Conservation (phyloP, 768 basidiomycete genomes). For the Gloeophyllum trabeum region DNA sequence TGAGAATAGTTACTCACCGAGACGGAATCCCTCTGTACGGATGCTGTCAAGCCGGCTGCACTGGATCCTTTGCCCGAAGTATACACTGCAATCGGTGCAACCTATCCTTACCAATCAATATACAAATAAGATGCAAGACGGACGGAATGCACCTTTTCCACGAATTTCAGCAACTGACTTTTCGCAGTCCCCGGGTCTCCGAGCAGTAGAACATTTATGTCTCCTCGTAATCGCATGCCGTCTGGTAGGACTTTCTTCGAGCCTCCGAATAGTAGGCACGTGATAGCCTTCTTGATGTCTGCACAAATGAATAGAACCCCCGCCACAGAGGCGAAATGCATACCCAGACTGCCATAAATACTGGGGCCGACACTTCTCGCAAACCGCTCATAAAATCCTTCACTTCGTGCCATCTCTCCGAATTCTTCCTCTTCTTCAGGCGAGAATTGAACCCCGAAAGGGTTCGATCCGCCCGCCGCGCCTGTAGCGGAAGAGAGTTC, state of each 20-base stretch:
- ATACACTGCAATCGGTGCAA: constrained; percentile 96
- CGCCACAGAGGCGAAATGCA: constrained; percentile 7
- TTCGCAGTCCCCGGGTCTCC: constrained; percentile 99
- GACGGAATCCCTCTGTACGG: constrained; percentile 86
- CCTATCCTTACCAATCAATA: constrained; percentile 28
- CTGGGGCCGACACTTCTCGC: constrained; percentile 91
- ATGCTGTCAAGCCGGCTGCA: constrained; percentile 96
- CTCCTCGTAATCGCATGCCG: constrained; percentile 92
- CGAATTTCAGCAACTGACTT: constrained; percentile 95
- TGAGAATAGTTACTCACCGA: constrained; percentile 63
- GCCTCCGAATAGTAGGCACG: constrained; percentile 93
- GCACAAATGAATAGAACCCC: constrained; percentile 6
- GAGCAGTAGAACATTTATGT: constrained; percentile 92
- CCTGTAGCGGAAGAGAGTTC: constrained; percentile 75
- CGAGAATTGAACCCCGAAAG: constrained; percentile 80
- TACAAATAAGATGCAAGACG: background rate
- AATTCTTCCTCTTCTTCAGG: constrained; percentile 98
- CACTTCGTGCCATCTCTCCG: constrained; percentile 77
- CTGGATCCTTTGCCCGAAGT: constrained; percentile 98
- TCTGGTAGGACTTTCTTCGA: constrained; percentile 96
- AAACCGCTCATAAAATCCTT: constrained; percentile 88
- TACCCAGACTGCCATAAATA: constrained; percentile 92
- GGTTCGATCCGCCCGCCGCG: constrained; percentile 62
- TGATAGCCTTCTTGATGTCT: constrained; percentile 99
- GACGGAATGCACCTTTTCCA: constrained; percentile 62